Evolutionary conservation across 2,329 filamentous ascomycete species (phyloP), one percentile per base, ranked within the genome.

Genomic region (Orbilia brochopaga): DNA sequence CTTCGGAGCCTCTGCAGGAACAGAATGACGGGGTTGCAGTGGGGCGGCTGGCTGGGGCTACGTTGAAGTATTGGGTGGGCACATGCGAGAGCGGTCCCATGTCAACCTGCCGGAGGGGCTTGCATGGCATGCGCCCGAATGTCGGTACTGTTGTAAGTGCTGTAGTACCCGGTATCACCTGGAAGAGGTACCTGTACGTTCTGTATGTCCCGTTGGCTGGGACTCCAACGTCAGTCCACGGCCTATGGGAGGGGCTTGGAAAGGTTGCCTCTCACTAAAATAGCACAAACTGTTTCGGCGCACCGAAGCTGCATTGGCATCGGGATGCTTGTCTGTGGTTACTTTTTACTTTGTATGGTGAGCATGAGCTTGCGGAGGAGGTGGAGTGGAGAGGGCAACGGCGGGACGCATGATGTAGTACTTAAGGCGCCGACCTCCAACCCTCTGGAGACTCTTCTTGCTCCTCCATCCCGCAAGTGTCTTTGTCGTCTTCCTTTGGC

Each of bases 1-100:
- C 48, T 56, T 37, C 24, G 46, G 44, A 17, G 51, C 64, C 52
- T 65, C 67, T 72, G 67, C 67, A 72, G 67, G 67, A 72, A 64
- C 66, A 55, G 40, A 70, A 65, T 44, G 53, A 60, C 58, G 51
- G 59, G 66, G 37, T 55, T 7, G 23, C 1, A 42, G 60, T 72
- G 67, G 60, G 67, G 67, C 60, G 60, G 67, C 55, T 72, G 60
- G 54, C 60, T 48, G 19, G 40, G 35, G 53, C 32, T 53, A 15
- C 11, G 24, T 70, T 30, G 65, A 44, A n/a, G n/a, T n/a, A 63
- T 70, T 70, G 65, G 58, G 7, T 40, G 59, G 65, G 19, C 44
- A 58, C 21, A 48, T 63, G 57, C 58, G 54, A 70, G 52, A 5
- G 58, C 46, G 19, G 50, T 48, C 44, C 44, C 44, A 48, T 48